Evolutionary conservation across 2,329 filamentous ascomycete species (phyloP), one percentile per base, ranked within the genome.

Genomic region (Arthrobotrys musiformis): DNA sequence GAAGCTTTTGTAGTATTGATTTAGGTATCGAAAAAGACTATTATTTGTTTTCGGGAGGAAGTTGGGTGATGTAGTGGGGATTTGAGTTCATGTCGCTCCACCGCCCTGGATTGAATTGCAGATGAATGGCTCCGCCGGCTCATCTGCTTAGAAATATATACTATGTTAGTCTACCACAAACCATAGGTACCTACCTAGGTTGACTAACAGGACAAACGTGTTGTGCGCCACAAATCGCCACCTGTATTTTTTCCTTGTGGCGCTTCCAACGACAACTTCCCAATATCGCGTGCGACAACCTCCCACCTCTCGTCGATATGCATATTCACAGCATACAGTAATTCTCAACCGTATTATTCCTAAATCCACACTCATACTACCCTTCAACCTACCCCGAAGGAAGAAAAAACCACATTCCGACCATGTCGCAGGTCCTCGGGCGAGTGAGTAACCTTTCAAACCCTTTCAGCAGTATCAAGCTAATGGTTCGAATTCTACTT

Each of bases 351-450:
- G 4, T 22, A 40, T 37, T 22, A 40, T 11, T 24, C n/a, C 9
- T 15, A 4, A 58, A 40, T 19, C 13, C 30, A 6, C 4, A 33
- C 13, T 22, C 30, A 13, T 37, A 35, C 13, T 7, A 46, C 22
- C 33, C 7, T 13, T 28, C 24, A 15, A 7, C 24, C 68, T 5
- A 30, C 19, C n/a, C 42, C 17, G 28, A 24, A 30, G 62, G 26
- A 56, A 13, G 35, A 81, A 79, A 68, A 15, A 52, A 62, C 26
- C 17, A 46, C n/a, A 33, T 40, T 26, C 44, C 78, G 81, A 85
- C 72, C 76, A 94, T 94, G 92, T 94, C 92, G 81, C 92, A 93
- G 87, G 91, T 89, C 80, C 85, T 93, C 82, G 92, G 92, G 82
- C 86, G 91, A 84, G 92, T 94, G 88, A 82, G 86, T 33, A 7